Evolutionary conservation across 768 basidiomycete species (phyloP).

Genomic region (Dentipellis sp.): DNA sequence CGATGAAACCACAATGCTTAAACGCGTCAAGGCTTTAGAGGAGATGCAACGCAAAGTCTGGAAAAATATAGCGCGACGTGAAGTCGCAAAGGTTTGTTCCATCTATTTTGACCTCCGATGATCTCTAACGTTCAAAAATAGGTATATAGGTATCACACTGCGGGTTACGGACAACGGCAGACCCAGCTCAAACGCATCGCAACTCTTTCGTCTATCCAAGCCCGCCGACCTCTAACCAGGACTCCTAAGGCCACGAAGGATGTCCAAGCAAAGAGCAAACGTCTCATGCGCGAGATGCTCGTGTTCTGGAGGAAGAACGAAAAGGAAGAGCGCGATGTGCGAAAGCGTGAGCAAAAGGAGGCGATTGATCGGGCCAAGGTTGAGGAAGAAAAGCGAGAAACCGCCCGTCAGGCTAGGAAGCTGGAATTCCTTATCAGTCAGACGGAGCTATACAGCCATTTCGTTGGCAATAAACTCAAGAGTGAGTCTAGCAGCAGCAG

Average conservation of each 20-base stretch:
- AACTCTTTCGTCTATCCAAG: constrained; percentile 65
- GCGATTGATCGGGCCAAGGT: constrained; percentile 78
- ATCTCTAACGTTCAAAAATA: constrained; percentile 19
- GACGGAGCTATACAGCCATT: constrained; percentile 97
- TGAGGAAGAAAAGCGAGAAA: constrained; percentile 91
- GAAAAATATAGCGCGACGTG: constrained; percentile 79
- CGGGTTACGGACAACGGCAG: constrained; percentile 57
- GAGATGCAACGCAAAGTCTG: constrained; percentile 85
- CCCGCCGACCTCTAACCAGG: constrained; percentile 63
- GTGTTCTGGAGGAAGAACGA: constrained; percentile 98
- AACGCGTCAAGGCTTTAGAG: constrained; percentile 69
- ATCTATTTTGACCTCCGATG: neutral
- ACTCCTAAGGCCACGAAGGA: constrained; percentile 78
- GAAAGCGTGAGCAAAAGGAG: constrained; percentile 92
- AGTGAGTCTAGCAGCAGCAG: constrained; percentile 37
- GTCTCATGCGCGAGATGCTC: constrained; percentile 92
- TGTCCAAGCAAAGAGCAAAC: constrained; percentile 73
- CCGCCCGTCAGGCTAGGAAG: constrained; percentile 88
- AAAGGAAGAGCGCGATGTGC: constrained; percentile 87
- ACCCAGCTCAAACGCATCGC: constrained; percentile 71
- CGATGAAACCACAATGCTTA: constrained; percentile 61
- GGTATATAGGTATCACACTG: constrained; percentile 74
- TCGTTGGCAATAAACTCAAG: constrained; percentile 94
- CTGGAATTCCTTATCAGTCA: constrained; percentile 98
- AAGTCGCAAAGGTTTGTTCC: constrained; percentile 65